A percentile compares a stretch with the other conserved stretches of the same genome.
These are phyloP conservation scores for Cytidiella melzeri DNA, from an alignment of 768 basidiomycete species.

Conservation along the genomic window DNA sequence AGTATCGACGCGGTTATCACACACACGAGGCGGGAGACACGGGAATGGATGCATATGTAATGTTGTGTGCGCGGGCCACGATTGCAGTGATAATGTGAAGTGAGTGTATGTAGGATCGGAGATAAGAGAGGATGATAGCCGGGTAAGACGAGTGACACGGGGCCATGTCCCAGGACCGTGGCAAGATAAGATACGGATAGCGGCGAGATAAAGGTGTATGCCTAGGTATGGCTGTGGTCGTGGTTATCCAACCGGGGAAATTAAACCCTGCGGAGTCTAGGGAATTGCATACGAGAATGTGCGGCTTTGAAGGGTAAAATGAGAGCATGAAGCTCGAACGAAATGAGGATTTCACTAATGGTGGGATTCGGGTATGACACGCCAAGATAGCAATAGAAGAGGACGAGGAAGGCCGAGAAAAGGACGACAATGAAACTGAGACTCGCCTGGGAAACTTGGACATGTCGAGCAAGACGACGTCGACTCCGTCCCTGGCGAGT, in stretches of 20 bases:
- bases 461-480: constrained; percentile 52
- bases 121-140: too few relatives aligned
- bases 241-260: too few relatives aligned
- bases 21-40: background rate
- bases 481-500: constrained; percentile 50
- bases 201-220: too few relatives aligned
- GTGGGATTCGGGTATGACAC: too few relatives aligned
- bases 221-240: too few relatives aligned
- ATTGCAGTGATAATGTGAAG: background rate
- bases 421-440: background rate
- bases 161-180: too few relatives aligned
- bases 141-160: too few relatives aligned
- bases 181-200: too few relatives aligned
- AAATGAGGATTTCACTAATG: background rate
- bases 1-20: background rate
- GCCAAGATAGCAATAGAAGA: background rate
- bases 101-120: too few relatives aligned
- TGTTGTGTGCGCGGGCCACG: background rate
- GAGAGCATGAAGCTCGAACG: background rate
- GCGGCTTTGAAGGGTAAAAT: too few relatives aligned
- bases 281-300: too few relatives aligned
- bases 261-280: too few relatives aligned
- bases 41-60: background rate
- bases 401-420: background rate
- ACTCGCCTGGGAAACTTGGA: constrained; percentile 48